phyloP scores from a whole-genome alignment of 2,329 filamentous ascomycete genomes.

The Cladorrhinum sp. region DNA sequence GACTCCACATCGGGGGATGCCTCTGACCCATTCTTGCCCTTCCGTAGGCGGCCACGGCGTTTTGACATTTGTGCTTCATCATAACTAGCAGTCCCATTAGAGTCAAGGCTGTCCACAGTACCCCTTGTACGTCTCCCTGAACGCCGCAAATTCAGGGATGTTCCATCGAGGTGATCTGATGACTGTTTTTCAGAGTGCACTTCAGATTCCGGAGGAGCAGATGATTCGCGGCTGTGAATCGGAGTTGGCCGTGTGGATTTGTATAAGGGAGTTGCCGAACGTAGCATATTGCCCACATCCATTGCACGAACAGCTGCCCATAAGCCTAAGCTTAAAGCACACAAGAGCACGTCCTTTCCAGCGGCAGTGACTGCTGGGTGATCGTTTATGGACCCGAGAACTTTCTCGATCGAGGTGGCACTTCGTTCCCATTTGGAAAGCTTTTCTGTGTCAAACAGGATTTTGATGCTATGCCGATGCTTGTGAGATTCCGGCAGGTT shows the following conservation, averaged over 20 bases:
- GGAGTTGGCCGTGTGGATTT: constrained; percentile 3
- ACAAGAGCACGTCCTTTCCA: constrained; percentile 58
- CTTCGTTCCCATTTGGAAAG: constrained; percentile 44
- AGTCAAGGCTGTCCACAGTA: constrained; percentile 24
- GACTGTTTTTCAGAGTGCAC: background rate
- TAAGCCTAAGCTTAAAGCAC: constrained; percentile 49
- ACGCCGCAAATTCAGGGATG: constrained; percentile 9
- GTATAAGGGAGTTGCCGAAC: constrained; percentile 35
- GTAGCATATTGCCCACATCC: constrained; percentile 49
- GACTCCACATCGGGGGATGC: constrained; percentile 3
- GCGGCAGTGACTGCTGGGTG: constrained; percentile 58
- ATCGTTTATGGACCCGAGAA: constrained; percentile 50
- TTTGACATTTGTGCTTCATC: constrained; percentile 16
- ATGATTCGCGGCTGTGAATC: background rate
- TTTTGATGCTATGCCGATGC: constrained; percentile 46
- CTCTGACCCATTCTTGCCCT: constrained; percentile 28
- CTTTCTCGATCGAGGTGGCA: constrained; percentile 43
- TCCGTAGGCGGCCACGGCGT: constrained; percentile 29
- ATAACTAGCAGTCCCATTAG: constrained; percentile 8
- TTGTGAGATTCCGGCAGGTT: constrained; percentile 47
- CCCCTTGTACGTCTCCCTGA: constrained; percentile 23
- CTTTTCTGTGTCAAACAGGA: constrained; percentile 46
- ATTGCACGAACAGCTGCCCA: constrained; percentile 57
- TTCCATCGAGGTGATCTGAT: constrained; percentile 13
- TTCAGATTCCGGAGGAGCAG: constrained; percentile 10